phyloP scores from a whole-genome alignment of 2,329 filamentous ascomycete species.

The Chlorencoelia australis region DNA sequence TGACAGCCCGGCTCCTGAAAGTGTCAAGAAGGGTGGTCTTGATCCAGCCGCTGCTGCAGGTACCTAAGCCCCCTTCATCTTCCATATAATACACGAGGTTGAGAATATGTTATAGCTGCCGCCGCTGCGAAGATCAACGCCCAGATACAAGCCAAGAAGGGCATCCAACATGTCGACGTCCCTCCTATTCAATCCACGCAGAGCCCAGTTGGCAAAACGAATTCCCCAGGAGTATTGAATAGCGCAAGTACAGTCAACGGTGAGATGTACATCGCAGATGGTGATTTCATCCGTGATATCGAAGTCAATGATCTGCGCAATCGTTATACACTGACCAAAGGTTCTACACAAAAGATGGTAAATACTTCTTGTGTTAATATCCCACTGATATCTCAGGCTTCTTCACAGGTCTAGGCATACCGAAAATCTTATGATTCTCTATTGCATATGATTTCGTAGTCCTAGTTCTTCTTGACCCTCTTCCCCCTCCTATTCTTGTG shows the following conservation, averaged over 20 bases:
- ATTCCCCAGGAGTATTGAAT: constrained; percentile 22
- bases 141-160: constrained; percentile 74
- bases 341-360: constrained; percentile 99
- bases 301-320: constrained; percentile 98
- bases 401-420: constrained; percentile 26
- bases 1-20: constrained; percentile 23
- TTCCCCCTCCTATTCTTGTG: constrained; percentile 30
- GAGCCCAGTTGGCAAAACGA: constrained; percentile 20
- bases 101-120: constrained; percentile 46
- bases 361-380: constrained; percentile 61
- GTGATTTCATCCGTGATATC: constrained; percentile 97
- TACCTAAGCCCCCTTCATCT: constrained; percentile 34
- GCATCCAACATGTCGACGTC: constrained; percentile 82
- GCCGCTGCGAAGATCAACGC: constrained; percentile 84
- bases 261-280: constrained; percentile 89
- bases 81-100: background rate
- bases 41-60: constrained; percentile 73
- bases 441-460: too few species aligned
- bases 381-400: constrained; percentile 53
- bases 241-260: constrained; percentile 55
- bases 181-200: constrained; percentile 56
- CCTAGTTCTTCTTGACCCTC: too few species aligned
- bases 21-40: constrained; percentile 35
- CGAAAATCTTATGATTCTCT: constrained; percentile 24
- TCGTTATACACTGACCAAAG: constrained; percentile 93